A percentile compares a stretch with the other conserved stretches of the same genome.
Conservation (phyloP, 306 rosid genomes). For the Begonia loranthoides region DNA sequence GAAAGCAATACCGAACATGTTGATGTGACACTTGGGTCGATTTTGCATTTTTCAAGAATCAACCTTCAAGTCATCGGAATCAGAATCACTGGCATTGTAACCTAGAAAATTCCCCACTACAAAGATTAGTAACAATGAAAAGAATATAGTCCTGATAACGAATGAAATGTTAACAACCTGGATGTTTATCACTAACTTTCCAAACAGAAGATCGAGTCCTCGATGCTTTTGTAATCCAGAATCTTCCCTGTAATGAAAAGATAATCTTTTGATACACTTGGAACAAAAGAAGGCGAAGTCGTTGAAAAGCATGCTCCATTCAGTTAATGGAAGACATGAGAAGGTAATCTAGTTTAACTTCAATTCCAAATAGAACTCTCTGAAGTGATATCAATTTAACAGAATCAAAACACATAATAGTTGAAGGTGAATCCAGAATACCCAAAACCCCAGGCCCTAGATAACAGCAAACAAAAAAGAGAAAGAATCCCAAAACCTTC, state of each 20-base stretch:
- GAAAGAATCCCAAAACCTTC: slow-evolving; percentile 29
- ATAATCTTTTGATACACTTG: neutral
- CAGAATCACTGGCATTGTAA: slow-evolving; percentile 89
- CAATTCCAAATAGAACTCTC: no score
- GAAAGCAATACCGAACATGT: no score
- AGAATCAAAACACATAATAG: no score
- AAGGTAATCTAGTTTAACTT: no score
- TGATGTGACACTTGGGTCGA: no score
- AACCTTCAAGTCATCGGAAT: slow-evolving; percentile 63
- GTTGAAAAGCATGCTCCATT: no score
- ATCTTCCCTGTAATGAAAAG: slow-evolving; percentile 42
- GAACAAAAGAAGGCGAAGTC: no score
- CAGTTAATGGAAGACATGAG: no score
- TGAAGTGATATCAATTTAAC: no score
- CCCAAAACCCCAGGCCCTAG: slow-evolving; percentile 3
- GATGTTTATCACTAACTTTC: slow-evolving; percentile 84
- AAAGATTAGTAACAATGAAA: slow-evolving; percentile 6
- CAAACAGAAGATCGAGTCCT: slow-evolving; percentile 74
- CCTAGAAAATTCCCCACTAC: slow-evolving; percentile 26
- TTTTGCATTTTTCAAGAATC: slow-evolving; percentile 26
- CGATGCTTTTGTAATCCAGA: slow-evolving; percentile 84
- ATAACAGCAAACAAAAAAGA: neutral
- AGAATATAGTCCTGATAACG: neutral
- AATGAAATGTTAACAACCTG: slow-evolving; percentile 38
- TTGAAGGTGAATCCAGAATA: neutral